A percentile compares a stretch with the other conserved stretches of the same genome.
These are phyloP conservation scores for Quercus phellos DNA, from an alignment of 331 rosid species.

Conservation along the genomic window DNA sequence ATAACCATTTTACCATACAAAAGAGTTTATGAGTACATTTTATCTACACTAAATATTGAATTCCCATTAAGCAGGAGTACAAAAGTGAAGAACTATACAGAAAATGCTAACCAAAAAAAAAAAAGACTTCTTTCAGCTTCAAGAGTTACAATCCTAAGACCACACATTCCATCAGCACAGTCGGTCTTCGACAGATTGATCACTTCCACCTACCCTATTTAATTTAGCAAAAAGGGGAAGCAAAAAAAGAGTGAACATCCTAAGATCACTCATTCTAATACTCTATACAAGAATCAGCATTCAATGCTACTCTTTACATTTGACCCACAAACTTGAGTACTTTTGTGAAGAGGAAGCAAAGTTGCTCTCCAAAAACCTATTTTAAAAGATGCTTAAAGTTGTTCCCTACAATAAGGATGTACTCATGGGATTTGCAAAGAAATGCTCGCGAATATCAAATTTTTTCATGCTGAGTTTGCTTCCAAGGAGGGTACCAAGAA, in stretches of 20 bases:
- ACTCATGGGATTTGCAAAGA: constrained; percentile 78
- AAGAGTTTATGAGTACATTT: not conserved
- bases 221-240: too few relatives aligned
- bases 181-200: too few relatives aligned
- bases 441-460: constrained; percentile 52
- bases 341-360: not conserved
- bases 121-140: not conserved
- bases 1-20: not conserved
- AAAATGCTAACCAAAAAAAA: not conserved
- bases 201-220: too few relatives aligned
- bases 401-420: constrained; percentile 50
- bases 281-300: constrained; percentile 2
- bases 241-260: too few relatives aligned
- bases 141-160: not conserved
- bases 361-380: not conserved
- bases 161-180: not conserved
- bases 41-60: not conserved
- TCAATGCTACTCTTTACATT: not conserved
- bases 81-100: not conserved
- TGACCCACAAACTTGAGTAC: not conserved
- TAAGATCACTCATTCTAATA: too few relatives aligned
- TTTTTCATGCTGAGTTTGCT: constrained; percentile 37
- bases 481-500: constrained; percentile 51
- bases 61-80: not conserved
- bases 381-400: not conserved